A percentile compares a stretch with the other conserved stretches of the same genome.
Conservation (phyloP, 305 asterid genomes). For the Stenogyne calaminthoides region DNA sequence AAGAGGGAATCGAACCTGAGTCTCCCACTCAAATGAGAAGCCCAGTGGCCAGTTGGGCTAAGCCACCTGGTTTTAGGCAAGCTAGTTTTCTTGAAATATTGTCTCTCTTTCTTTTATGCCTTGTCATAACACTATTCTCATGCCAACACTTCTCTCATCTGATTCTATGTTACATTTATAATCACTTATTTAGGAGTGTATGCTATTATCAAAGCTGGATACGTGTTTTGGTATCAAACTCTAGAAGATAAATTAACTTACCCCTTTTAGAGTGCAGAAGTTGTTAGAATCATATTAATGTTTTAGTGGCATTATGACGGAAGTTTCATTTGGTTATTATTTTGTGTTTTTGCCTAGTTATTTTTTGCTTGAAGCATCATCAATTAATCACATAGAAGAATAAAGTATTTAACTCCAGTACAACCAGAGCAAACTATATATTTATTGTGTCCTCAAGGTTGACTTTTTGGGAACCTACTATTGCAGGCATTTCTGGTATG, state of each 20-base stretch:
- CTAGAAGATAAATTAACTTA: constrained; percentile 12
- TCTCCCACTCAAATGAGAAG: no score
- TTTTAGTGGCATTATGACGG: not conserved
- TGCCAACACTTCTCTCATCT: not conserved
- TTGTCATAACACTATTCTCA: not conserved
- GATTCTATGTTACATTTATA: constrained; percentile 4
- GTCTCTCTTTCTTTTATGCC: not conserved
- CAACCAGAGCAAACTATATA: not conserved
- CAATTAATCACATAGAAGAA: not conserved
- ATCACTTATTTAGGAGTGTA: constrained; percentile 2
- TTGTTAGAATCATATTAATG: not conserved
- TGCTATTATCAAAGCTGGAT: not conserved
- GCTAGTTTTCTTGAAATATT: constrained; percentile 3
- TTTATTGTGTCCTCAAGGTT: not conserved
- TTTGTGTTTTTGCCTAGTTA: no score
- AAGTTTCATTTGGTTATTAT: not conserved
- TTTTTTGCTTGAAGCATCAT: not conserved
- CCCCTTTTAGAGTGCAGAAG: not conserved
- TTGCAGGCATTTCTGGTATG: constrained; percentile 87
- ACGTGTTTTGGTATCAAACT: not conserved
- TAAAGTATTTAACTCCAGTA: not conserved
- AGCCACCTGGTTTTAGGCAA: no score
- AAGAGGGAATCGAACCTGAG: no score
- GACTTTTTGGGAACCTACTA: constrained; percentile 32
- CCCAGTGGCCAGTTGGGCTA: no score